A percentile compares a stretch with the other conserved stretches of the same genome.
Evolutionary conservation across 1,284 basidiomycete species (phyloP).

Genomic region (Heterobasidion irregulare): DNA sequence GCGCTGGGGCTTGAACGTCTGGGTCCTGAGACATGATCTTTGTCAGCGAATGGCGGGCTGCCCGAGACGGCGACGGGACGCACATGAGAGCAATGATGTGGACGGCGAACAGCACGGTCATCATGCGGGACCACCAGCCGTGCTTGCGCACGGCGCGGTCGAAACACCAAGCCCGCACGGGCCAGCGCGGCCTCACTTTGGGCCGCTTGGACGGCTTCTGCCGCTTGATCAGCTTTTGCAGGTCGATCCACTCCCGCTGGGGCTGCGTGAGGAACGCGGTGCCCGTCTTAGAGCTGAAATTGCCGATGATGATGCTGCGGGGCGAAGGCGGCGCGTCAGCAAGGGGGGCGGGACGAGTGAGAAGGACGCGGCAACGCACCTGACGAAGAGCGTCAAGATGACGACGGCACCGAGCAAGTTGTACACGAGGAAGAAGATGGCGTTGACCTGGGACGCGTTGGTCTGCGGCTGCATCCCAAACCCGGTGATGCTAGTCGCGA

Average conservation of each 20-base stretch:
- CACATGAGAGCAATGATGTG: conserved; percentile 86
- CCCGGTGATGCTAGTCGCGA: conserved; percentile 78
- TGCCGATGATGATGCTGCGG: conserved; percentile 87
- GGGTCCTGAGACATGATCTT: conserved; percentile 50
- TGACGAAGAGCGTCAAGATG: conserved; percentile 84
- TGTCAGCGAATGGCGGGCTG: conserved; percentile 8
- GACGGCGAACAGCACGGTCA: conserved; percentile 79
- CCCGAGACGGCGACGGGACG: neutral
- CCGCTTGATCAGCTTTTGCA: conserved; percentile 83
- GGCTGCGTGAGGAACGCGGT: conserved; percentile 78
- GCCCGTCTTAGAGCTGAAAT: conserved; percentile 84
- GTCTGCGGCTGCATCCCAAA: conserved; percentile 58
- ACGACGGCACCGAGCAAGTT: conserved; percentile 90
- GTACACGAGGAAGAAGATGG: conserved; percentile 91
- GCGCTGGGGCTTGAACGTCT: conserved; percentile 58
- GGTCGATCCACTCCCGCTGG: conserved; percentile 94
- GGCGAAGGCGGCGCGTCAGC: neutral
- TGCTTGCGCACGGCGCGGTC: conserved; percentile 87
- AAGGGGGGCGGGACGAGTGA: neutral
- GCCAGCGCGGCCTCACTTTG: conserved; percentile 43
- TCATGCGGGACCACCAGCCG: conserved; percentile 86
- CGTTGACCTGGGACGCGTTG: conserved; percentile 74
- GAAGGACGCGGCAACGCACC: conserved; percentile 37
- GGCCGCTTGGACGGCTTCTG: conserved; percentile 86
- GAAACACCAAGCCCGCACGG: conserved; percentile 82